Conservation (phyloP, 441 rosid species). For the Populus trichocarpa region DNA sequence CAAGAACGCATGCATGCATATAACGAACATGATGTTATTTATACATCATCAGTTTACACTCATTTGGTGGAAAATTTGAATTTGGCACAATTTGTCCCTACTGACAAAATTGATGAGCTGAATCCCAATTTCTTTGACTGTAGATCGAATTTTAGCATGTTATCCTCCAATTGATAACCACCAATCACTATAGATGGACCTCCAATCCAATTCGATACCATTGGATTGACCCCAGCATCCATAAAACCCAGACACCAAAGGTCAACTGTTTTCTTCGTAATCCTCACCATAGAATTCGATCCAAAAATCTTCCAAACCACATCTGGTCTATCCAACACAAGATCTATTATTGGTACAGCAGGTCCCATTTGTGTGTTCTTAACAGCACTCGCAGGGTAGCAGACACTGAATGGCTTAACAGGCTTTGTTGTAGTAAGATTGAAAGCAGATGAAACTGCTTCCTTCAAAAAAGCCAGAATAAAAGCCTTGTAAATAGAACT, state of each 20-base stretch:
- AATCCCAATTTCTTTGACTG: neutral
- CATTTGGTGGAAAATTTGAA: neutral
- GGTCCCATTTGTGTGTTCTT: too few species aligned
- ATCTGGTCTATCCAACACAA: too few species aligned
- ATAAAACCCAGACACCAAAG: constrained; percentile 11
- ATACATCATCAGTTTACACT: neutral
- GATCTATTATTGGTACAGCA: too few species aligned
- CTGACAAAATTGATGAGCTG: constrained; percentile 11
- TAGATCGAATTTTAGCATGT: constrained; percentile 12
- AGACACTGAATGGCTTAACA: too few species aligned
- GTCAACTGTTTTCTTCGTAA: neutral
- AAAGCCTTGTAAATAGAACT: too few species aligned
- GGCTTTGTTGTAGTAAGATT: too few species aligned
- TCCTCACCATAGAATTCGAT: neutral
- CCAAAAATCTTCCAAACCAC: too few species aligned
- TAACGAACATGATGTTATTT: neutral
- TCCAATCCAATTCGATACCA: neutral
- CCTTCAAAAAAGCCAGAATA: too few species aligned
- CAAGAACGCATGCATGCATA: neutral
- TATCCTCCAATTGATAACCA: neutral
- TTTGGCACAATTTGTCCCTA: constrained; percentile 11
- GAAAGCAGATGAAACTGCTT: too few species aligned
- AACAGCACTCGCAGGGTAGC: too few species aligned
- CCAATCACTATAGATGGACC: neutral
- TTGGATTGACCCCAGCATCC: constrained; percentile 5